phyloP scores from a whole-genome alignment of 2,329 filamentous ascomycete species.

The Penicillium paneum region DNA sequence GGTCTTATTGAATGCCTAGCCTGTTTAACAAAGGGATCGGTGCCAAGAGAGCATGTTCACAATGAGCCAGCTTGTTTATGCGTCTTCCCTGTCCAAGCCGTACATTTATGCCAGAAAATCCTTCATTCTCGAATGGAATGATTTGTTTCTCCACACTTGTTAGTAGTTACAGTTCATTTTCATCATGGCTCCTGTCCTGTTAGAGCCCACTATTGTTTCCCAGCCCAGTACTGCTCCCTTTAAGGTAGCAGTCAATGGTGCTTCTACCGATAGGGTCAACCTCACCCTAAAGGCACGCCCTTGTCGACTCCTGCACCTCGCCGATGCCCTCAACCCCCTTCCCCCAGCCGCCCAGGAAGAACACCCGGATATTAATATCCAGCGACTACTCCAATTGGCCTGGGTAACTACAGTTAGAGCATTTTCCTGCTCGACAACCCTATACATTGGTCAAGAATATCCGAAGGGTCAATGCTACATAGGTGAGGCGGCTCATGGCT shows the following conservation, averaged over 20 bases:
- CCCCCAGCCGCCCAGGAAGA: neutral
- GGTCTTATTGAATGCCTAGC: conserved; percentile 8
- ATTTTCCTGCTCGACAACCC: conserved; percentile 8
- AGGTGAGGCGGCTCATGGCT: neutral
- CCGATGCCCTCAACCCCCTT: conserved; percentile 2
- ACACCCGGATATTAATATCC: conserved; percentile 11
- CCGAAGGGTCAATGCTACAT: conserved; percentile 8
- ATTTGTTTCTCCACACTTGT: neutral
- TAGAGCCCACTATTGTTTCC: neutral
- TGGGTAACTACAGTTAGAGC: conserved; percentile 7
- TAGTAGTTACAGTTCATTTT: neutral
- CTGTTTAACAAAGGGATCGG: conserved; percentile 8
- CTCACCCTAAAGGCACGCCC: neutral
- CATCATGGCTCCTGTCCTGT: conserved; percentile 11
- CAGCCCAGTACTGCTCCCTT: neutral
- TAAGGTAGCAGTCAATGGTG: neutral
- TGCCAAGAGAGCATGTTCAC: neutral
- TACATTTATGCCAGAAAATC: conserved; percentile 2
- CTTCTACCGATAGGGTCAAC: neutral
- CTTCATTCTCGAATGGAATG: neutral
- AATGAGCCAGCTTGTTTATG: conserved; percentile 1
- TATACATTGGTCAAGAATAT: conserved; percentile 13
- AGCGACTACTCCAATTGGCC: conserved; percentile 14
- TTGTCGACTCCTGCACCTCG: conserved; percentile 5
- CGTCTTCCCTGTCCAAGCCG: neutral